Evolutionary conservation across 140 eudicot species (phyloP), one percentile per base, ranked within the genome.

Genomic region (Anethum foeniculum): DNA sequence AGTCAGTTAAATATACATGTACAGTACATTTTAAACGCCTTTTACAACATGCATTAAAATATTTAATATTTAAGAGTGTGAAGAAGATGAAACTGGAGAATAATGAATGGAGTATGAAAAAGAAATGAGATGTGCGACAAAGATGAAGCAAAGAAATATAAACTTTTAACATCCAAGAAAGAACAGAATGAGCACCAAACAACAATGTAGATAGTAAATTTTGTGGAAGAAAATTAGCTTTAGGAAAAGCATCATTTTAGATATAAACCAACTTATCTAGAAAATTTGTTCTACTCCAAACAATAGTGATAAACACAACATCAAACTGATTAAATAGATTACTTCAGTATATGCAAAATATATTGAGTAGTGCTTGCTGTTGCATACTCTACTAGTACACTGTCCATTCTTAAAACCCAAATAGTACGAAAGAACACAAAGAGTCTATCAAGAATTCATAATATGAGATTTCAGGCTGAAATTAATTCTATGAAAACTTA

Each of bases 401-500:
- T 19, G 25, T 19, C 62, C 6, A 10, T 18, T 54, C 25, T 54
- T 54, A 5, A 54, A 54, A 56, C 27, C 3, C 27, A 56, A 21
- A 56, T 56, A 21, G 65, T 23, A 23, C 4, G 28, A 2, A 58
- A 23, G 14, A 23, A 58, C 8, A 23, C 30, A 58, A 58, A 23
- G 14, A 58, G 67, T 7, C 28, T 23, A 58, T 58, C 5, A 58
- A 58, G 30, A 58, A 58, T 58, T 58, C 25, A 32, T 71, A 38
- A 36, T 16, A 15, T 15, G 1, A 0, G 23, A 69, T 5, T 36
- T 11, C 12, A 23, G 27, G n/a, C 18, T 36, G 6, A 36, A 36
- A 34, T 43, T 71, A 3, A 34, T 10, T 34, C 25, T 11, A 38
- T 19, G 49, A 38, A 1, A 82, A 88, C 97, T 92, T 90, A 94